A percentile compares a stretch with the other conserved stretches of the same genome.
Evolutionary conservation across 352 stramenopile species (phyloP).

Genomic region (Phytophthora brassicae): DNA sequence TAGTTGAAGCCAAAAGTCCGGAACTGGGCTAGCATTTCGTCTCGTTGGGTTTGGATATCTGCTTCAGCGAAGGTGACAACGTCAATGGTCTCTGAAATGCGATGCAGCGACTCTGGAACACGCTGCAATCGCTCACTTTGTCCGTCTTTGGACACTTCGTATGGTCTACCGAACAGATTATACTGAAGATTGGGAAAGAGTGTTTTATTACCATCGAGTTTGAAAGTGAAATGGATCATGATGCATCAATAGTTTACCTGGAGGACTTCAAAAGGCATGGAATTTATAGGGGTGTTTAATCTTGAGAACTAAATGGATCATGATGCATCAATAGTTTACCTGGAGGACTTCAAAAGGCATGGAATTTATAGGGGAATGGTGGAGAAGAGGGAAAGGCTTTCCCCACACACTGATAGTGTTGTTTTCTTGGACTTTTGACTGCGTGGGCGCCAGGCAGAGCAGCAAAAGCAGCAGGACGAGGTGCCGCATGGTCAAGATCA

Average conservation of each 20-base stretch:
- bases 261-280: constrained; percentile 61
- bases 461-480: constrained; percentile 2
- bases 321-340: constrained; percentile 27
- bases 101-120: constrained; percentile 53
- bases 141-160: constrained; percentile 70
- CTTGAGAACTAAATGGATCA: too few relatives aligned
- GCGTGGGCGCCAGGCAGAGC: neutral
- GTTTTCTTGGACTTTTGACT: neutral
- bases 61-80: constrained; percentile 80
- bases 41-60: constrained; percentile 49
- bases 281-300: too few relatives aligned
- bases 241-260: constrained; percentile 36
- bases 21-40: constrained; percentile 69
- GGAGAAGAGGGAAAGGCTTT: constrained; percentile 1
- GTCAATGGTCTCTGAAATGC: constrained; percentile 56
- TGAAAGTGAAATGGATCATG: too few relatives aligned
- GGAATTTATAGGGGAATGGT: neutral
- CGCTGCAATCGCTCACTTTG: constrained; percentile 63
- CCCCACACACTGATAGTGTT: constrained; percentile 6
- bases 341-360: constrained; percentile 68
- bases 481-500: constrained; percentile 4
- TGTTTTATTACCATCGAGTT: neutral
- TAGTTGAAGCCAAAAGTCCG: constrained; percentile 52
- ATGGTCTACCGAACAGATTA: constrained; percentile 78
- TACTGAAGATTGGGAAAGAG: constrained; percentile 43